Evolutionary conservation across 768 basidiomycete genomes (phyloP).

Genomic region (Mrakia frigida): DNA sequence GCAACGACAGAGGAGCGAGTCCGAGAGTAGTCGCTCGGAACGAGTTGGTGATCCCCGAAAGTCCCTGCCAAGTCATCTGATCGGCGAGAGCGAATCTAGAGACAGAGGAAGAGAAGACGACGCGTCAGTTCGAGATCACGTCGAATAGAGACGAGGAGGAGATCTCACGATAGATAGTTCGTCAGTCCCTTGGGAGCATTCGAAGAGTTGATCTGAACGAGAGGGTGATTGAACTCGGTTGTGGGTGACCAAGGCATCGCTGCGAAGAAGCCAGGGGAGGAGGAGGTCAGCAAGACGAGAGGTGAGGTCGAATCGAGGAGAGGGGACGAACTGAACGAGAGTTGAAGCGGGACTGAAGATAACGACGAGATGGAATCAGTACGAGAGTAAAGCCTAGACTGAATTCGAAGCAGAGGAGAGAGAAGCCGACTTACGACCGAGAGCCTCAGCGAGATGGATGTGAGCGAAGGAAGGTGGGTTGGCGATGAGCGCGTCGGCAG

Average conservation of each 20-base stretch:
- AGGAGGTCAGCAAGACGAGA: too few species aligned
- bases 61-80: slow-evolving; percentile 57
- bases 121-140: too few species aligned
- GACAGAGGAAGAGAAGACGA: background rate
- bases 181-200: slow-evolving; percentile 56
- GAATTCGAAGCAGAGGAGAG: too few species aligned
- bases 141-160: too few species aligned
- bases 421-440: slow-evolving; percentile 52
- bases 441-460: slow-evolving; percentile 60
- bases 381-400: slow-evolving; percentile 51
- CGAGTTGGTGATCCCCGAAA: slow-evolving; percentile 58
- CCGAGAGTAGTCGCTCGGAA: slow-evolving; percentile 54
- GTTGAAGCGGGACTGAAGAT: slow-evolving; percentile 34
- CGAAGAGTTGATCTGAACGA: slow-evolving; percentile 56
- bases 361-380: background rate
- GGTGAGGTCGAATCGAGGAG: too few species aligned
- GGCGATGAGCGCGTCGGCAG: slow-evolving; percentile 61
- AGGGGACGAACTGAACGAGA: slow-evolving; percentile 34
- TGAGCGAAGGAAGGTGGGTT: slow-evolving; percentile 66
- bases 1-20: slow-evolving; percentile 50
- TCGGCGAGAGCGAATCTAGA: slow-evolving; percentile 54
- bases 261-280: slow-evolving; percentile 33
- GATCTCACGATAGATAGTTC: slow-evolving; percentile 42
- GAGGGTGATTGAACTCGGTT: slow-evolving; percentile 57
- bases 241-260: slow-evolving; percentile 63